Evolutionary conservation across 306 rosid genomes (phyloP).

Genomic region (Acacia acuminata): DNA sequence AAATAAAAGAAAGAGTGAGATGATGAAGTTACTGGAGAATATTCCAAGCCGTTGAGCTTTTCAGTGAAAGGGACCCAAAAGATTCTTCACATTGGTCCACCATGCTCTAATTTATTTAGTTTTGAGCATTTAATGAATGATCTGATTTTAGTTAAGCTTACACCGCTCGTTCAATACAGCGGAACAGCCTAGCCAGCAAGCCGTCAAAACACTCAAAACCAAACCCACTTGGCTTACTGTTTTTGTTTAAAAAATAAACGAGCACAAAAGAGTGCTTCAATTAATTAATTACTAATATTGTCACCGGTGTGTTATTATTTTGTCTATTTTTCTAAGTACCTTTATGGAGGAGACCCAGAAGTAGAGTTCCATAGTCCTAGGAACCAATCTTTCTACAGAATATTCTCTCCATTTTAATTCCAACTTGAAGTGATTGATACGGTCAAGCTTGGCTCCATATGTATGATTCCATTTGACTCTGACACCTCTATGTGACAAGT

Average conservation of each 20-base stretch:
- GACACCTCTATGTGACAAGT: constrained; percentile 8
- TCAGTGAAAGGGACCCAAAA: constrained; percentile 27
- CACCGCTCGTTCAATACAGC: neutral
- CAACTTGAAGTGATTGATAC: neutral
- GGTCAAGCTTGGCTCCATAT: neutral
- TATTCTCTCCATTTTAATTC: constrained; percentile 24
- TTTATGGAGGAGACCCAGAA: neutral
- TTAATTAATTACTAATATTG: neutral
- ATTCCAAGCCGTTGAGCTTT: neutral
- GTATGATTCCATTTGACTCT: neutral
- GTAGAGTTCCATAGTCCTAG: constrained; percentile 30
- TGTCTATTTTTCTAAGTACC: neutral
- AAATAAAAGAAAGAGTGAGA: neutral
- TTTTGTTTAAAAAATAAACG: neutral
- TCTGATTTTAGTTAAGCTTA: neutral
- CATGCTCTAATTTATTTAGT: neutral
- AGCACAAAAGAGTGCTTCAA: neutral
- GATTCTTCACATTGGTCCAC: neutral
- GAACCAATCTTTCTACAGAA: constrained; percentile 27
- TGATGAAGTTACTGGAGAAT: neutral
- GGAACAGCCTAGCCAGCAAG: neutral
- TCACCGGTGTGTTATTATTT: neutral
- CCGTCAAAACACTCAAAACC: neutral
- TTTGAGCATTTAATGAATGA: neutral
- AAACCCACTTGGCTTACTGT: neutral